Conservation (phyloP, 306 rosid genomes). For the Glycine tomentella region DNA sequence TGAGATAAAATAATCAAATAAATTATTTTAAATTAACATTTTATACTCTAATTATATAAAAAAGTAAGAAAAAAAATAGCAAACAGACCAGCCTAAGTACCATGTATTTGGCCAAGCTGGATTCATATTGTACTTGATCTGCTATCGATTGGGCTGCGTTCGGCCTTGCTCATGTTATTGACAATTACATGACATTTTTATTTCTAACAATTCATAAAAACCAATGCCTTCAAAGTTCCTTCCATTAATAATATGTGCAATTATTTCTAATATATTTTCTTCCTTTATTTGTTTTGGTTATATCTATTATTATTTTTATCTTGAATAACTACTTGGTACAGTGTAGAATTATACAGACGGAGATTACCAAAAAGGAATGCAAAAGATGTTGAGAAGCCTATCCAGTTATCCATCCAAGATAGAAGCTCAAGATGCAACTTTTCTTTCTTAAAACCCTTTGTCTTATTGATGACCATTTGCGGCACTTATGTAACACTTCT, state of each 20-base stretch:
- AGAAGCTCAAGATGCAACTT: slow-evolving; percentile 22
- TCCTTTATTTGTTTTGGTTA: neutral
- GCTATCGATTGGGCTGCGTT: too few relatives aligned
- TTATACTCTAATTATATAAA: too few relatives aligned
- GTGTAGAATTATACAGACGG: slow-evolving; percentile 11
- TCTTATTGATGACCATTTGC: slow-evolving; percentile 4
- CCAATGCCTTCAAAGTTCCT: neutral
- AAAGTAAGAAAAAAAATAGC: too few relatives aligned
- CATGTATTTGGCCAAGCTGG: too few relatives aligned
- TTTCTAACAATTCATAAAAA: too few relatives aligned
- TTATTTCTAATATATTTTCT: neutral
- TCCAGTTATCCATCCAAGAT: slow-evolving; percentile 2
- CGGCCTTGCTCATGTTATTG: too few relatives aligned
- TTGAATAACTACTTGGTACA: neutral
- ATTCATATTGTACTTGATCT: too few relatives aligned
- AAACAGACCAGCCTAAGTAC: too few relatives aligned
- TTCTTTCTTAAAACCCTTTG: slow-evolving; percentile 11
- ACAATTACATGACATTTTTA: too few relatives aligned
- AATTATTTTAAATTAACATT: too few relatives aligned
- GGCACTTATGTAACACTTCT: neutral
- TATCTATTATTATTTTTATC: neutral
- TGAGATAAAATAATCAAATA: too few relatives aligned
- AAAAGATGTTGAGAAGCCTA: neutral
- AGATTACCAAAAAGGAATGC: slow-evolving; percentile 10
- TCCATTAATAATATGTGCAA: neutral